Percentiles rank a stretch among this genome's conserved stretches.
Conservation (phyloP, 1,139 yeast genomes). For the Yamadazyma oceani region DNA sequence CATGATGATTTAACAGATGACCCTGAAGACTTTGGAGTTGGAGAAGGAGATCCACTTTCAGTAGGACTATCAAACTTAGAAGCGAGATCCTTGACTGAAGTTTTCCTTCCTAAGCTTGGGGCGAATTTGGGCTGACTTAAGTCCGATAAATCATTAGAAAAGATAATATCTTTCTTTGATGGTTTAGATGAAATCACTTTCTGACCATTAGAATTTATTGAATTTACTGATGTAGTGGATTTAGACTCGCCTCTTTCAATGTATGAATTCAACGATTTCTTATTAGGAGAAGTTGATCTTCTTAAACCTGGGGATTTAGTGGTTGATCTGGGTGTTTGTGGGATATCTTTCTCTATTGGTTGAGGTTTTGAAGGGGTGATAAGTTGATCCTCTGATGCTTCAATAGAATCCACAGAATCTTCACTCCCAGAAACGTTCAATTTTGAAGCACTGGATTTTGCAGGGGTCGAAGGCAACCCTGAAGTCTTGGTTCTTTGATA, state of each 20-base stretch:
- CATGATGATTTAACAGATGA: constrained; percentile 11
- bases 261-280: constrained; percentile 31
- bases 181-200: constrained; percentile 30
- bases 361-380: constrained; percentile 9
- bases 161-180: constrained; percentile 27
- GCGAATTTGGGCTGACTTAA: constrained; percentile 33
- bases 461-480: not conserved
- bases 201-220: constrained; percentile 1
- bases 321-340: constrained; percentile 20
- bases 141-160: constrained; percentile 20
- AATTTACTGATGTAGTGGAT: constrained; percentile 3
- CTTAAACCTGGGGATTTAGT: constrained; percentile 27
- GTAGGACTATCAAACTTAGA: constrained; percentile 28
- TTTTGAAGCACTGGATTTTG: not conserved
- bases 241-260: constrained; percentile 17
- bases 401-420: constrained; percentile 7
- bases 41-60: constrained; percentile 11
- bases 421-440: not conserved
- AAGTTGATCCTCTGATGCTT: constrained; percentile 1
- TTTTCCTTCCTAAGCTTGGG: constrained; percentile 28
- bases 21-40: constrained; percentile 12
- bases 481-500: not conserved
- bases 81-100: constrained; percentile 39
- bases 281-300: constrained; percentile 43
- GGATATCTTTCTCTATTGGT: constrained; percentile 9